Evolutionary conservation across 176 grass and related monocot species (phyloP).

Genomic region (Thinopyrum elongatum): DNA sequence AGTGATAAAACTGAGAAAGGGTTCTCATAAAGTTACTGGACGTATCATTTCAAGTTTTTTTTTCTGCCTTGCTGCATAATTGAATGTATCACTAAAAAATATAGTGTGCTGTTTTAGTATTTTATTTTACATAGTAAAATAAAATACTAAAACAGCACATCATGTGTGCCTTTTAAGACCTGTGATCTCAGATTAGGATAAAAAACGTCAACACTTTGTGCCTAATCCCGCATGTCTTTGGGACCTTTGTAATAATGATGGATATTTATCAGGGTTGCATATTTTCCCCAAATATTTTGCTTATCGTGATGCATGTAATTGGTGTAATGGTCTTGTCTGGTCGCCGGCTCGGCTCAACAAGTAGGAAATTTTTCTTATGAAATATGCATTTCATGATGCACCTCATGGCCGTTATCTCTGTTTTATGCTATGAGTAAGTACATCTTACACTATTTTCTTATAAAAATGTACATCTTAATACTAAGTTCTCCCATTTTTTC

Average conservation of each 20-base stretch:
- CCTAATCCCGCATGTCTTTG: not conserved
- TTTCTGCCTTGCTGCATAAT: not conserved
- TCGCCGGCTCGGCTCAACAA: not conserved
- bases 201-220: not conserved
- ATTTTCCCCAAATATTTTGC: not conserved
- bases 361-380: not conserved
- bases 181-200: not conserved
- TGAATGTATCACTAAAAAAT: not conserved
- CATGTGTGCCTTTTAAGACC: not conserved
- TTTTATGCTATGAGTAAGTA: not conserved
- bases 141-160: no score
- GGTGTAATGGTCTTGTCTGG: not conserved
- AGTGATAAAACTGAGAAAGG: not conserved
- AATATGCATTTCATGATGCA: not conserved
- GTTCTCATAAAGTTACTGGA: not conserved
- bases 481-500: not conserved
- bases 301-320: not conserved
- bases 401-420: not conserved
- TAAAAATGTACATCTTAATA: not conserved
- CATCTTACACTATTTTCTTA: no score
- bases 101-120: not conserved
- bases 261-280: constrained; percentile 10
- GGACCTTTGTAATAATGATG: not conserved
- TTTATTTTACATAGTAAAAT: not conserved
- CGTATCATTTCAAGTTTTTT: not conserved